phyloP scores from a whole-genome alignment of 2,329 filamentous ascomycete species.

The Neonectria ditissima region DNA sequence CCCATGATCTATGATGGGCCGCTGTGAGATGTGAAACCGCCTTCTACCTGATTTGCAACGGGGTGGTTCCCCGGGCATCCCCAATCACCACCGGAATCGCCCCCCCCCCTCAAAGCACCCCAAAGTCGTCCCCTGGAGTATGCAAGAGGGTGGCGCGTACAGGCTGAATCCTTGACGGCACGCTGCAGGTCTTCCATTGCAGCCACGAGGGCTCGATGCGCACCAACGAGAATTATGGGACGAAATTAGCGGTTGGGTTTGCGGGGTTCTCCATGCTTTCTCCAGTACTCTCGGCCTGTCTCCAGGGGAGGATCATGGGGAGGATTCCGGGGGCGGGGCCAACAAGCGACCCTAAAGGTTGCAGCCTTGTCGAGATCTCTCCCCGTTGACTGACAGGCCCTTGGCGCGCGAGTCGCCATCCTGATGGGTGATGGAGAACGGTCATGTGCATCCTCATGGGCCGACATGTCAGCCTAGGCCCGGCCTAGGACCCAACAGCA shows the following conservation, averaged over 20 bases:
- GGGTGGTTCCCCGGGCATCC: background rate
- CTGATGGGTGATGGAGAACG: background rate
- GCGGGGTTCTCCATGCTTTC: slow-evolving; percentile 17
- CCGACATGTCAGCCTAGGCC: slow-evolving; percentile 5
- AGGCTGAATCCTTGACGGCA: slow-evolving; percentile 2
- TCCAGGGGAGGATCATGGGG: slow-evolving; percentile 13
- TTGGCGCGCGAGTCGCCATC: background rate
- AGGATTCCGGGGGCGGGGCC: slow-evolving; percentile 22
- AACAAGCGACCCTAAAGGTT: background rate
- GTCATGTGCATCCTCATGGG: slow-evolving; percentile 6
- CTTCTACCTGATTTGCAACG: slow-evolving; percentile 4
- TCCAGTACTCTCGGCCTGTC: background rate
- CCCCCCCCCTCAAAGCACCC: background rate
- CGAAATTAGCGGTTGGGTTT: slow-evolving; percentile 18
- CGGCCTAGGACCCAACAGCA: background rate
- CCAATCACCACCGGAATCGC: background rate
- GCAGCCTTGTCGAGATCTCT: slow-evolving; percentile 11
- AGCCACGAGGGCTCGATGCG: slow-evolving; percentile 17
- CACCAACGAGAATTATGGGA: slow-evolving; percentile 23
- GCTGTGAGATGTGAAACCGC: background rate
- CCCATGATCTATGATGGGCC: background rate
- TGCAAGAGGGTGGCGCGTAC: background rate
- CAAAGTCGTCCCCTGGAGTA: background rate
- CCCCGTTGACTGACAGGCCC: background rate
- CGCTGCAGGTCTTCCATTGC: slow-evolving; percentile 3